Conservation (phyloP, 164 flowering plant genomes). For the Kingdonia uniflora region DNA sequence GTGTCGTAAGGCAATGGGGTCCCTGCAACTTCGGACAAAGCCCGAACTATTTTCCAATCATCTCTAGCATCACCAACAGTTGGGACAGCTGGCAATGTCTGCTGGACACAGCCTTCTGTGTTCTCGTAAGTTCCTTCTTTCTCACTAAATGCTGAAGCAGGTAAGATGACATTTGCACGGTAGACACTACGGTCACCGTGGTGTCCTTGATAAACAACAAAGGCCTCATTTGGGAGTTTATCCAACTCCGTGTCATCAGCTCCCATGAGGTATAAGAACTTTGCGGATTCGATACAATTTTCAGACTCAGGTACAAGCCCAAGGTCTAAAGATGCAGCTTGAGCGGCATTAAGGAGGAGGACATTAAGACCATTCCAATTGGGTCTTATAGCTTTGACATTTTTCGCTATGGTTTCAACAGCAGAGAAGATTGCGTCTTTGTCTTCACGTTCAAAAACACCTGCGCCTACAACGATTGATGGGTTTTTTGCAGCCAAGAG, state of each 20-base stretch:
- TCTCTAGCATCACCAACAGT: slow-evolving; percentile 98
- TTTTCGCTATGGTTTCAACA: slow-evolving; percentile 61
- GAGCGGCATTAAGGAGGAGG: slow-evolving; percentile 87
- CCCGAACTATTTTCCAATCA: slow-evolving; percentile 96
- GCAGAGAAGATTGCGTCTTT: slow-evolving; percentile 62
- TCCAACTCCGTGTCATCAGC: slow-evolving; percentile 86
- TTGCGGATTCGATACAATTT: slow-evolving; percentile 58
- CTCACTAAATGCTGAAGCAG: slow-evolving; percentile 85
- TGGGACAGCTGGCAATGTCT: slow-evolving; percentile 87
- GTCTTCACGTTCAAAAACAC: slow-evolving; percentile 72
- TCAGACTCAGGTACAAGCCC: slow-evolving; percentile 80
- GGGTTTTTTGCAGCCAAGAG: slow-evolving; percentile 79
- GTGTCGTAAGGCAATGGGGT: slow-evolving; percentile 55
- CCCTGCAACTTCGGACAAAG: slow-evolving; percentile 86
- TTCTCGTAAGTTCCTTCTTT: slow-evolving; percentile 91
- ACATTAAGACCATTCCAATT: slow-evolving; percentile 94
- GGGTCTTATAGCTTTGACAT: slow-evolving; percentile 51
- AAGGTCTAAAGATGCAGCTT: slow-evolving; percentile 93
- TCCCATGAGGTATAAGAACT: slow-evolving; percentile 86
- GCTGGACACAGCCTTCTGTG: slow-evolving; percentile 87
- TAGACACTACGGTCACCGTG: slow-evolving; percentile 85
- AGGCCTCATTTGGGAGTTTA: slow-evolving; percentile 71
- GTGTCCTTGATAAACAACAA: slow-evolving; percentile 98
- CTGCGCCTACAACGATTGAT: slow-evolving; percentile 82
- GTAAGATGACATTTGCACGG: slow-evolving; percentile 90